These are phyloP conservation scores for Parachaetomium inaequale DNA, from an alignment of 495 filamentous ascomycete genomes.

Conservation along the genomic window DNA sequence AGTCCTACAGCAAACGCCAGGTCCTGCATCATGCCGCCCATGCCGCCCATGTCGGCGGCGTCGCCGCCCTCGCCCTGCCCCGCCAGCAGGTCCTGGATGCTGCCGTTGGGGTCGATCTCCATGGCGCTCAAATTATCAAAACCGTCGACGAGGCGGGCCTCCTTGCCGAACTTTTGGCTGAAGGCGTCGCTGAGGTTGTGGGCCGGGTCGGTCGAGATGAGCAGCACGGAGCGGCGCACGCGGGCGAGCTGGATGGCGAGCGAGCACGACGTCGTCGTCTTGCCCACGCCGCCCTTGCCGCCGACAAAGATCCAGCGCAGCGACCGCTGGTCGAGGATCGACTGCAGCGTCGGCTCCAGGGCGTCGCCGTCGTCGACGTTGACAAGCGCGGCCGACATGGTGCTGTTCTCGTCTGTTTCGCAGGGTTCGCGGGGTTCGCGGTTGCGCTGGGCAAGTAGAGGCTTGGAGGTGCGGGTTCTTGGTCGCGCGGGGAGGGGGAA, in stretches of 20 bases:
- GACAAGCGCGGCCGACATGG: constrained; percentile 63
- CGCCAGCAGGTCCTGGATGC: constrained; percentile 89
- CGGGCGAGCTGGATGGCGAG: constrained; percentile 97
- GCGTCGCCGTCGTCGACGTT: constrained; percentile 66
- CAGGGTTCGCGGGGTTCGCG: neutral
- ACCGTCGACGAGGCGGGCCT: constrained; percentile 86
- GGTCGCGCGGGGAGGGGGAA: neutral
- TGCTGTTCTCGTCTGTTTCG: too few relatives aligned
- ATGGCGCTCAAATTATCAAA: constrained; percentile 94
- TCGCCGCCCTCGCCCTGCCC: constrained; percentile 64
- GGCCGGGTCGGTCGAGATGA: constrained; percentile 97
- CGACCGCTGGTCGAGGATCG: constrained; percentile 86
- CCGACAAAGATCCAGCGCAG: constrained; percentile 99
- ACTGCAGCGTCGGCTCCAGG: constrained; percentile 89
- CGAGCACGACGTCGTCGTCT: constrained; percentile 97
- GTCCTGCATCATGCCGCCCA: constrained; percentile 65
- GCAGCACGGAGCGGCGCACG: constrained; percentile 88
- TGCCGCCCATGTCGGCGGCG: constrained; percentile 60
- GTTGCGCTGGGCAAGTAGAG: neutral
- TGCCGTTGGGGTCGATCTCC: constrained; percentile 99
- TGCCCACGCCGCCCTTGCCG: constrained; percentile 98
- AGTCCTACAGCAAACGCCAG: constrained; percentile 57
- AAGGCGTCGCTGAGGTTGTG: constrained; percentile 99
- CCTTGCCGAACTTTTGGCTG: constrained; percentile 98
- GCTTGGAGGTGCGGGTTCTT: neutral